These are phyloP conservation scores for Durusdinium trenchii DNA, from an alignment of 73 alveolate genomes.

Conservation along the genomic window DNA sequence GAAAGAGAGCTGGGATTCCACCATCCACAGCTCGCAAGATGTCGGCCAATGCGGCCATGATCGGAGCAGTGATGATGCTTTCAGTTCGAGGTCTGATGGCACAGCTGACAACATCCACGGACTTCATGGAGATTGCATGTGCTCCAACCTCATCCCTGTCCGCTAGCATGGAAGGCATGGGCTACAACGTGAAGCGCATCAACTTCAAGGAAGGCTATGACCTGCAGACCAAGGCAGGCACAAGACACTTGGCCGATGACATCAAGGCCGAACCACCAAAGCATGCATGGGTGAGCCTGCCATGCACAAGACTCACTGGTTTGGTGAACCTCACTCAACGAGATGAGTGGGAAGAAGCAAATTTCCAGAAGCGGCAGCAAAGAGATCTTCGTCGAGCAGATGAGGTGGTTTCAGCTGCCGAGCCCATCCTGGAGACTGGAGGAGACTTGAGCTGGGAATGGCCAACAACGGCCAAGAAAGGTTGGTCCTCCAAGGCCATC, in stretches of 20 bases:
- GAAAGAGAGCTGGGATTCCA: background rate
- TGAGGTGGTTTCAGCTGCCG: background rate
- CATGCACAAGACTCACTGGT: background rate
- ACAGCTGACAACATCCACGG: background rate
- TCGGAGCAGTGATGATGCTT: background rate
- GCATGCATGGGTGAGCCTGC: background rate
- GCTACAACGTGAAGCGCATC: background rate
- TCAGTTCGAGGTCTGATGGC: background rate
- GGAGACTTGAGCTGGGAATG: background rate
- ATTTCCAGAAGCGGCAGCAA: background rate
- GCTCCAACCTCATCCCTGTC: background rate
- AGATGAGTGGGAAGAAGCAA: background rate
- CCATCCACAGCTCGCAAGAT: background rate
- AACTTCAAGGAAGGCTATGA: background rate
- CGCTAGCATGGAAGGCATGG: background rate
- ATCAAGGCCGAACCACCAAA: background rate
- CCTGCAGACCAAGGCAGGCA: background rate
- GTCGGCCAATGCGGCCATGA: background rate
- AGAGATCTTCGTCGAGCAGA: background rate
- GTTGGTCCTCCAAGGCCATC: background rate
- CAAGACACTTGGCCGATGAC: background rate
- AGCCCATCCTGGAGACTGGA: background rate
- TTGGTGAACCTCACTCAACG: background rate
- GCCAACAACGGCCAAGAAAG: background rate
- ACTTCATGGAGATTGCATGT: background rate